Conservation (phyloP, 2,329 filamentous ascomycete genomes). For the Microsporum audouinii region DNA sequence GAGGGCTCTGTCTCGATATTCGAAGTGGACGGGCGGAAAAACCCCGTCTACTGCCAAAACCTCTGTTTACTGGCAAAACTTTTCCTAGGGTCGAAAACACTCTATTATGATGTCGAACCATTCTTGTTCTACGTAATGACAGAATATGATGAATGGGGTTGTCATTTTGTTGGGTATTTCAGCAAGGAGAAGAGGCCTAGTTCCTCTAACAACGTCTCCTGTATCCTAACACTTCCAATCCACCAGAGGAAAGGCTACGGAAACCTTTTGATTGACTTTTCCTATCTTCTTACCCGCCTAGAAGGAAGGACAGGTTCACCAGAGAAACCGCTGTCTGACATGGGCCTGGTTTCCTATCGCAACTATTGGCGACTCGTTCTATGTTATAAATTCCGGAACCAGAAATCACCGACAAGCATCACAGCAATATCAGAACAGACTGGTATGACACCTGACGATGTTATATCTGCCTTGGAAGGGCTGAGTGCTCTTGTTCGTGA, state of each 20-base stretch:
- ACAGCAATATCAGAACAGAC: conserved; percentile 62
- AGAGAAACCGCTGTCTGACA: conserved; percentile 93
- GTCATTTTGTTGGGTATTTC: conserved; percentile 97
- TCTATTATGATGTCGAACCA: conserved; percentile 99
- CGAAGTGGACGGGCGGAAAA: conserved; percentile 88
- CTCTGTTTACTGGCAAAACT: conserved; percentile 89
- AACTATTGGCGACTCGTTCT: conserved; percentile 92
- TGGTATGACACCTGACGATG: conserved; percentile 91
- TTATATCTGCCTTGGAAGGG: conserved; percentile 85
- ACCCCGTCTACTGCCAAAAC: conserved; percentile 93
- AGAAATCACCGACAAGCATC: conserved; percentile 46
- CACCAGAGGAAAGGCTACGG: conserved; percentile 96
- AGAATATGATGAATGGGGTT: conserved; percentile 73
- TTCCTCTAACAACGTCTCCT: conserved; percentile 94
- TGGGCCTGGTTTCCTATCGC: conserved; percentile 92
- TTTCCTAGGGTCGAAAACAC: conserved; percentile 93
- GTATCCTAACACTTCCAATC: conserved; percentile 89
- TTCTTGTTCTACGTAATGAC: conserved; percentile 99
- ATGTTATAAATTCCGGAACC: conserved; percentile 67
- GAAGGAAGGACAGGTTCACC: conserved; percentile 91
- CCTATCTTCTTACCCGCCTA: conserved; percentile 84
- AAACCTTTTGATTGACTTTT: conserved; percentile 94
- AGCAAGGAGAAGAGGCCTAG: conserved; percentile 95
- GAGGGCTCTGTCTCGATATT: conserved; percentile 92
- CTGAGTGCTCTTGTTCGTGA: conserved; percentile 82